Conservation (phyloP, 2,329 filamentous ascomycete species). For the Ilyonectria mors-panacis region DNA sequence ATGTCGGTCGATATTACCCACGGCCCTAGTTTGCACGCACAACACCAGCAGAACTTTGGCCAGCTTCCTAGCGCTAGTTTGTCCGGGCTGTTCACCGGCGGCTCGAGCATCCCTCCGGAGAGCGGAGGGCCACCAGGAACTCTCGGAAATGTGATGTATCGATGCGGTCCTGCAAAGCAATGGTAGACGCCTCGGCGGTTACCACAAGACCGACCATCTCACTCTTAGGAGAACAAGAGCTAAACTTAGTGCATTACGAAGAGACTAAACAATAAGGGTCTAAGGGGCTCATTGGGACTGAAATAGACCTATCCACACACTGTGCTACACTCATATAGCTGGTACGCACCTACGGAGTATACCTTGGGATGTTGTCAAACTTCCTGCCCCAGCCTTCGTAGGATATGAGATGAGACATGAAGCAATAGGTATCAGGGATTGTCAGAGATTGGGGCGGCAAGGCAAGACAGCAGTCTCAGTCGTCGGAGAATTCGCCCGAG, state of each 20-base stretch:
- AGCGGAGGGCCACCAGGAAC: constrained; percentile 12
- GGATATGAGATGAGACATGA: constrained; percentile 7
- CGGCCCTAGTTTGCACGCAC: not conserved
- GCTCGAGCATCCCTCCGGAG: not conserved
- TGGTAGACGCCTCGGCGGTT: constrained; percentile 11
- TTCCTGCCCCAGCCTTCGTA: too few relatives aligned
- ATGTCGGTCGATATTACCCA: constrained; percentile 28
- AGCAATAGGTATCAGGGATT: not conserved
- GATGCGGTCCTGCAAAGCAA: not conserved
- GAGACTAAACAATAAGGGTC: too few relatives aligned
- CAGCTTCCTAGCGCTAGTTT: constrained; percentile 1
- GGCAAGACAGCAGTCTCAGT: constrained; percentile 40
- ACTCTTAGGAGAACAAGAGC: too few relatives aligned
- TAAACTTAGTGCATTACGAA: too few relatives aligned
- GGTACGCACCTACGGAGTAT: not conserved
- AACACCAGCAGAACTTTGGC: constrained; percentile 10
- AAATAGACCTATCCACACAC: too few relatives aligned
- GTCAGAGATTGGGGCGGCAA: constrained; percentile 14
- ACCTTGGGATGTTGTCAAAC: too few relatives aligned
- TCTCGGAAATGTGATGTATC: constrained; percentile 5
- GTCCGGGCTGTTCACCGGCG: not conserved
- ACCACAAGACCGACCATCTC: not conserved
- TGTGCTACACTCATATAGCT: too few relatives aligned
- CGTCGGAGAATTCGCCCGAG: constrained; percentile 25
- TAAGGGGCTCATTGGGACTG: too few relatives aligned